Conservation (phyloP, 495 filamentous ascomycete species). For the Thermothielavioides terrestris region DNA sequence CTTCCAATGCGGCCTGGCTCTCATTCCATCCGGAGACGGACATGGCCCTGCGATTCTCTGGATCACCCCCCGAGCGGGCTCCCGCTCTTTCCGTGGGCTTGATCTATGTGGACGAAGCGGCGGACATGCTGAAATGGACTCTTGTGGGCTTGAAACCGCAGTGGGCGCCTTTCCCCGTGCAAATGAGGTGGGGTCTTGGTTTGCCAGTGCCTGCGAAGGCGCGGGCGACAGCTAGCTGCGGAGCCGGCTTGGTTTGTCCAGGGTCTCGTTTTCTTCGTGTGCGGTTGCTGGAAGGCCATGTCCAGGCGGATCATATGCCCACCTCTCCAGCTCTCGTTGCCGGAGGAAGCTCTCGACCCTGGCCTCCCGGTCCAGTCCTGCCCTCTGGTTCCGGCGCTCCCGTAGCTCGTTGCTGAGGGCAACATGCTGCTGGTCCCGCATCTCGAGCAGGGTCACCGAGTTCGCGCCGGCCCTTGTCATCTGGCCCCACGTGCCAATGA, state of each 20-base stretch:
- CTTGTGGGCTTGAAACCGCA: neutral
- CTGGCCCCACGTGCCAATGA: slow-evolving; percentile 59
- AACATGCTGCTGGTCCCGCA: slow-evolving; percentile 52
- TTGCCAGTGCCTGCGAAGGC: neutral
- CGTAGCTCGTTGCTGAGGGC: slow-evolving; percentile 54
- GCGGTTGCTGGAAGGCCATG: neutral
- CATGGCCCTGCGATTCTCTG: neutral
- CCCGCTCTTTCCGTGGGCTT: neutral
- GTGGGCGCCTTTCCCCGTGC: neutral
- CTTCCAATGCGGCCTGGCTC: neutral
- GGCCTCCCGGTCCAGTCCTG: slow-evolving; percentile 46
- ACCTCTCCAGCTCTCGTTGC: slow-evolving; percentile 45
- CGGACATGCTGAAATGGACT: neutral
- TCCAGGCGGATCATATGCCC: slow-evolving; percentile 17
- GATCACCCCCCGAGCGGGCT: neutral
- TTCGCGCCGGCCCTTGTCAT: slow-evolving; percentile 54
- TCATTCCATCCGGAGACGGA: neutral
- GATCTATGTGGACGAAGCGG: neutral
- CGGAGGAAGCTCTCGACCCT: slow-evolving; percentile 66
- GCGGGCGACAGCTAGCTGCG: no score
- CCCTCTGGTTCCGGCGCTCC: slow-evolving; percentile 44
- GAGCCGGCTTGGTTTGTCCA: neutral
- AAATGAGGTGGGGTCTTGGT: neutral
- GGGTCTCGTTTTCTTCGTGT: neutral
- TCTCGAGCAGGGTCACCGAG: slow-evolving; percentile 49